phyloP scores from a whole-genome alignment of 495 filamentous ascomycete species.

The Neurospora intermedia region DNA sequence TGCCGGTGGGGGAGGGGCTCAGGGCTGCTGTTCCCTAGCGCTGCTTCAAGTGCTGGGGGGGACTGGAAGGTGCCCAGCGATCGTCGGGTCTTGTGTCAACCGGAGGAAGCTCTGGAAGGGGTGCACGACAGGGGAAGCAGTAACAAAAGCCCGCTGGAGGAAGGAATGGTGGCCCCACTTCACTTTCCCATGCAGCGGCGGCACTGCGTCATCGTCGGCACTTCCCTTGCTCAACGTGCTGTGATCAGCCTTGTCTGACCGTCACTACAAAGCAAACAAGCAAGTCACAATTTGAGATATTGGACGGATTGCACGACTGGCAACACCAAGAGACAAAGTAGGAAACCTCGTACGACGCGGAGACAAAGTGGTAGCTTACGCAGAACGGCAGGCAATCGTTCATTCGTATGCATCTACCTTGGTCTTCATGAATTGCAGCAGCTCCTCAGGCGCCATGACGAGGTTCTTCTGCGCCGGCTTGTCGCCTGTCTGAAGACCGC shows the following conservation, averaged over 20 bases:
- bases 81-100: not conserved
- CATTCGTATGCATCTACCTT: constrained; percentile 25
- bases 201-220: not conserved
- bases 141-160: not conserved
- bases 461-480: constrained; percentile 5
- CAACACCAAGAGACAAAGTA: not conserved
- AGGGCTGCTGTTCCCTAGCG: not conserved
- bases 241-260: not conserved
- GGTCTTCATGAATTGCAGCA: constrained; percentile 23
- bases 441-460: constrained; percentile 25
- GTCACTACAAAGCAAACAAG: not conserved
- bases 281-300: not conserved
- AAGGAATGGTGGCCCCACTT: not conserved
- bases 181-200: not conserved
- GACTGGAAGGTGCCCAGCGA: not conserved
- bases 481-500: constrained; percentile 4
- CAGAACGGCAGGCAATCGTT: constrained; percentile 47
- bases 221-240: not conserved
- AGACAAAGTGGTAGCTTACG: constrained; percentile 51
- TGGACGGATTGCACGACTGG: not conserved
- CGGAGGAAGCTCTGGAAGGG: not conserved
- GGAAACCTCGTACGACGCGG: constrained; percentile 59
- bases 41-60: not conserved
- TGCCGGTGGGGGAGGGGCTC: not conserved
- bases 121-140: not conserved